Base-by-base conservation (phyloP, 1,139 yeast genomes). In the Magnusiomyces clavatus region DNA sequence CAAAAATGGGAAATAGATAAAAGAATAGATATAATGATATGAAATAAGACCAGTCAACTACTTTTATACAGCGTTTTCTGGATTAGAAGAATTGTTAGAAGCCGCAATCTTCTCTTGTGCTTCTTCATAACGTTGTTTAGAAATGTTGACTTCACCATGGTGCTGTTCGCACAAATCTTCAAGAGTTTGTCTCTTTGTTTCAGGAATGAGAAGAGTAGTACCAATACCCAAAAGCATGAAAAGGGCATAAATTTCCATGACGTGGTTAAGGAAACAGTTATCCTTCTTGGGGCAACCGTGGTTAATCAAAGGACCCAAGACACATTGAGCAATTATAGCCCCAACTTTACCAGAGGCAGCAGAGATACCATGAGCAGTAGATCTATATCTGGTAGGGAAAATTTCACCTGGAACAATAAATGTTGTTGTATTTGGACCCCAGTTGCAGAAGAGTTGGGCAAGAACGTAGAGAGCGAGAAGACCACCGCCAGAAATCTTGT, bases 331-430 rank as follows among this genome's bases (percentile, higher is more conserved):
- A 73, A 92, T 80, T 61, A 92, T 87, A 56, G 98, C 97, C 75
- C 98, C 98, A 60, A 86, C 76, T 75, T 92, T 92, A 78, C 98
- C 98, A 50, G 81, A 69, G 51, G 96, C 97, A 60, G 98, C 98
- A 61, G 96, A 87, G 58, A 92, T 74, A 77, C 98, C 98, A 69
- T 92, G 98, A 52, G 97, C 97, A 61, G 97, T 83, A 45, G 97
- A 92, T 81, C 98, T 87, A 75, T 89, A 88, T 73, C 95, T 81
- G 49, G 98, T 92, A 68, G 98, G 98, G 87, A 78, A 92, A 65
- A 83, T 78, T 76, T 92, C 98, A 70, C 97, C 98, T 49, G 98
- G 97, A 63, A 88, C 81, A 64, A 92, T 80, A 73, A 92, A 92
- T 54, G 98, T 92, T 49, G 97, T 94, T 56, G 90, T 80, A 78